Evolutionary conservation across 2,329 filamentous ascomycete genomes (phyloP).

Genomic region (Nemania abortiva): DNA sequence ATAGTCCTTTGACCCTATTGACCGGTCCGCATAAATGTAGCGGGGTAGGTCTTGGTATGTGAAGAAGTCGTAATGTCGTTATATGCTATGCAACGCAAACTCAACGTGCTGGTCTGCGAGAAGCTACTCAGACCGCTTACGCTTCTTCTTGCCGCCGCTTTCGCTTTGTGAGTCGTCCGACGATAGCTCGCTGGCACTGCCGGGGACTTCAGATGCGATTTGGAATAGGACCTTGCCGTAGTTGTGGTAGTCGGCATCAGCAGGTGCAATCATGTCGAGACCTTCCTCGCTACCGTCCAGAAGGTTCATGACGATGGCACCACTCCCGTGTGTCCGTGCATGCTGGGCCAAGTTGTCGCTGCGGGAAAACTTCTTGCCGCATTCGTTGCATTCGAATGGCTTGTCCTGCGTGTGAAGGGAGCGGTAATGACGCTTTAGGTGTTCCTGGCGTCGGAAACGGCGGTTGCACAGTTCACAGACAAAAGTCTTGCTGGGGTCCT

Average conservation of each 20-base stretch:
- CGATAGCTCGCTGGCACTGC: slow-evolving; percentile 70
- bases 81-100: slow-evolving; percentile 52
- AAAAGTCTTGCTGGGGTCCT: slow-evolving; percentile 98
- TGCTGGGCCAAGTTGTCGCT: slow-evolving; percentile 98
- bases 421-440: slow-evolving; percentile 97
- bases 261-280: slow-evolving; percentile 57
- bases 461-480: slow-evolving; percentile 96
- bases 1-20: slow-evolving; percentile 47
- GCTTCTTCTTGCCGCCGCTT: slow-evolving; percentile 76
- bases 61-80: slow-evolving; percentile 59
- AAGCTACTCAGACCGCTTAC: slow-evolving; percentile 75
- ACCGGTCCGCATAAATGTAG: slow-evolving; percentile 50
- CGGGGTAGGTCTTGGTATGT: slow-evolving; percentile 45
- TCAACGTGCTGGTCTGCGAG: slow-evolving; percentile 42
- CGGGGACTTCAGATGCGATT: slow-evolving; percentile 78
- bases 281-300: slow-evolving; percentile 75
- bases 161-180: slow-evolving; percentile 64
- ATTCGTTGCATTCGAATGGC: slow-evolving; percentile 97
- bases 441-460: slow-evolving; percentile 97
- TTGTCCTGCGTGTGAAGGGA: slow-evolving; percentile 99
- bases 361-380: slow-evolving; percentile 98
- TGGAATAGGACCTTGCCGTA: slow-evolving; percentile 86
- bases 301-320: slow-evolving; percentile 91
- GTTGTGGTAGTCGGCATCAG: slow-evolving; percentile 72
- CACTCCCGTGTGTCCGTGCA: slow-evolving; percentile 90